Evolutionary conservation across 257 asterid species (phyloP), one percentile per base, ranked within the genome.

Genomic region (Misopates orontium): DNA sequence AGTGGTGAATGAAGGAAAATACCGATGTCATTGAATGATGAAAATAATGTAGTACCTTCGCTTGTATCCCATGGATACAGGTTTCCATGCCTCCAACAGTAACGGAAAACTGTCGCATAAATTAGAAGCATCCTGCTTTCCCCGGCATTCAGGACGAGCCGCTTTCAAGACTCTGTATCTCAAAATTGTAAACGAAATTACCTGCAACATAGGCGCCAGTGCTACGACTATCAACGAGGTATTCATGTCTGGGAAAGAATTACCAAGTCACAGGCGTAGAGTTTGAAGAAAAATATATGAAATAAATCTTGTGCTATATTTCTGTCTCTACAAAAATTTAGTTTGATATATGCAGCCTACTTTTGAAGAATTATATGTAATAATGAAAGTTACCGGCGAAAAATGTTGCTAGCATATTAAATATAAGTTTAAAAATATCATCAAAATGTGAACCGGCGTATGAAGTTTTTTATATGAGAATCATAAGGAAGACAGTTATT

Each of bases 81-180:
- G 96, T 66, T 85, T 85, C 99, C 99, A 90, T 59, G 97, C 97
- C 81, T 90, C 84, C 59, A 84, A 56, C 74, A 94, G 84, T 72
- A 80, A 68, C 60, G 86, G 67, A 61, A 56, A 62, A 48, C 41
- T 69, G 51, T 59, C 64, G 28, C 60, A 25, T 40, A 6, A 31
- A 64, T 59, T 50, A 24, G 74, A 70, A 56, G 73, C 14, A 61
- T 50, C 73, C 16, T 12, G 72, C 64, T 84, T 78, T 40, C 72
- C 79, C 45, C 59, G 60, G 60, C 78, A 71, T 63, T 77, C 81
- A 63, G 73, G 62, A 62, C 13, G 49, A 24, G 84, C 82, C 11
- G 67, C 84, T 84, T 94, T 88, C 77, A 86, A 73, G 75, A 74
- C 82, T 87, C 85, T 81, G 78, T 86, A 84, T 71, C 90, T 83